Conservation (phyloP, 1,139 yeast species). For the Magnusiomyces suaveolens region DNA sequence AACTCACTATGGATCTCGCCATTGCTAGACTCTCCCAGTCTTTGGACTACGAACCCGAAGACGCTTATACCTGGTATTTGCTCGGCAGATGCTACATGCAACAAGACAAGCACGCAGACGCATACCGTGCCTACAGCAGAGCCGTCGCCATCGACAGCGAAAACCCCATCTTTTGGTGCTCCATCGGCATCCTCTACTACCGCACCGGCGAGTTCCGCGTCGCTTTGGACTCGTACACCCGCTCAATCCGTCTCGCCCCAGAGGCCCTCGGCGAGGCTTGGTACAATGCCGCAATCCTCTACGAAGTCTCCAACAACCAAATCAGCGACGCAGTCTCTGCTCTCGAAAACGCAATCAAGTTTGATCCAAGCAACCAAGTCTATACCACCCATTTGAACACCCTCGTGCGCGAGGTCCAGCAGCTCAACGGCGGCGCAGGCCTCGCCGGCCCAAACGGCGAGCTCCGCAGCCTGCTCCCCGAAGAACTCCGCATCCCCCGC, state of each 20-base stretch:
- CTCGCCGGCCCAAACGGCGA: slow-evolving; percentile 3
- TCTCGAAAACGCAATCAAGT: slow-evolving; percentile 86
- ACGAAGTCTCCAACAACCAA: slow-evolving; percentile 95
- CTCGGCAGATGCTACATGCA: slow-evolving; percentile 95
- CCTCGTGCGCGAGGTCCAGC: slow-evolving; percentile 6
- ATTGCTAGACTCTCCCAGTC: slow-evolving; percentile 73
- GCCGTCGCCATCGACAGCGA: slow-evolving; percentile 94
- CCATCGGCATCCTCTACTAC: slow-evolving; percentile 92
- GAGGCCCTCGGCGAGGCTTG: slow-evolving; percentile 86
- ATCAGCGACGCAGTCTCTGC: slow-evolving; percentile 92
- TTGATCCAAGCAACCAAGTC: slow-evolving; percentile 90
- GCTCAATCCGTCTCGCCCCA: slow-evolving; percentile 92
- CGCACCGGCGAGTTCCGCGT: slow-evolving; percentile 88
- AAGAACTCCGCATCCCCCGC: slow-evolving; percentile 13
- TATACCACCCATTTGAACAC: slow-evolving; percentile 67
- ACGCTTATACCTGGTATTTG: slow-evolving; percentile 96
- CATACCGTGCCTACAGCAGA: slow-evolving; percentile 96
- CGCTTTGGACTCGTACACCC: slow-evolving; percentile 92
- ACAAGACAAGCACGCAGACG: slow-evolving; percentile 86
- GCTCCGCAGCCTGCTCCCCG: slow-evolving; percentile 6
- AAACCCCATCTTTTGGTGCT: slow-evolving; percentile 98
- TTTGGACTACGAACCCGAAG: slow-evolving; percentile 77
- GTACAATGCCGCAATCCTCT: slow-evolving; percentile 94
- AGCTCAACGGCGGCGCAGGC: background rate
- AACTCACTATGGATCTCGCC: slow-evolving; percentile 61